Percentiles rank a stretch among this genome's conserved stretches.
These are phyloP conservation scores for Cupressus sempervirens DNA, from an alignment of 75 land plant species.

Conservation along the genomic window DNA sequence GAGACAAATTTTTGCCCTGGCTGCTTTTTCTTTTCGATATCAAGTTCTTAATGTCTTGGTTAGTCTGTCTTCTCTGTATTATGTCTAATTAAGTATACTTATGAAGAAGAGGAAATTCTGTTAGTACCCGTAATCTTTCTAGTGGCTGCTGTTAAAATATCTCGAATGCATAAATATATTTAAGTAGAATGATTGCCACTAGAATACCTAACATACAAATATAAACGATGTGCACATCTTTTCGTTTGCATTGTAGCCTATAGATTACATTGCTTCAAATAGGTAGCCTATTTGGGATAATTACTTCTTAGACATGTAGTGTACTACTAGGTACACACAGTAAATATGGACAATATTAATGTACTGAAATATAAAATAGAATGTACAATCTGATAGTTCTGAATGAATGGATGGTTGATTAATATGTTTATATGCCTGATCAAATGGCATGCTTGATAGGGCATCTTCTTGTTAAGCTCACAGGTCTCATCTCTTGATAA, in stretches of 20 bases:
- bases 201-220: background rate
- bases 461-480: no score
- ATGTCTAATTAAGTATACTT: background rate
- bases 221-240: background rate
- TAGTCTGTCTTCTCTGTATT: background rate
- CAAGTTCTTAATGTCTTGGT: background rate
- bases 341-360: no score
- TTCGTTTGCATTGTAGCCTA: background rate
- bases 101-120: background rate
- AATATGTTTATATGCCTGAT: no score
- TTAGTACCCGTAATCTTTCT: background rate
- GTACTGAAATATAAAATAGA: no score
- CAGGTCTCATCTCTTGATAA: no score
- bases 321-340: no score
- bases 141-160: background rate
- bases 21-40: background rate
- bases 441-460: no score
- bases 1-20: background rate
- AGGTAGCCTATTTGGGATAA: background rate
- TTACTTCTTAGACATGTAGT: background rate
- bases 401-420: no score
- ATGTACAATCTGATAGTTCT: no score
- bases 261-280: background rate
- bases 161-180: background rate
- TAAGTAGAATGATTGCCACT: background rate